Percentiles rank a stretch among this genome's conserved stretches.
Conservation (phyloP, 2,329 filamentous ascomycete species). For the Tolypocladium cylindrosporum region DNA sequence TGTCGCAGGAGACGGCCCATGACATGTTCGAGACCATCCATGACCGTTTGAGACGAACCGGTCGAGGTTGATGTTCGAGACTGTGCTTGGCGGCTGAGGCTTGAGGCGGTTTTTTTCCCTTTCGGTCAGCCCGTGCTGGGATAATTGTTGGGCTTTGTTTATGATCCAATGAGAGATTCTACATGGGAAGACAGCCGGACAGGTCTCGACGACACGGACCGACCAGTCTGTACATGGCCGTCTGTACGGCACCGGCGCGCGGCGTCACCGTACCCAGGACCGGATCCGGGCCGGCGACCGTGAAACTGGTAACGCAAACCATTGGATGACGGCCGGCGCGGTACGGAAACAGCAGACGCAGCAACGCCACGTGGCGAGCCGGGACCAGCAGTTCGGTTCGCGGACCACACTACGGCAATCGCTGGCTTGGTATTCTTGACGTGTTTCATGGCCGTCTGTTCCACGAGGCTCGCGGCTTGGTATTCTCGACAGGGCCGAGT, state of each 20-base stretch:
- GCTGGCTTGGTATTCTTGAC: background rate
- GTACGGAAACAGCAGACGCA: too few species aligned
- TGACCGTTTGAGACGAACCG: background rate
- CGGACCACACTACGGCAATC: background rate
- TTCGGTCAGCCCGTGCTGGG: too few species aligned
- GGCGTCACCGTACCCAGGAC: background rate
- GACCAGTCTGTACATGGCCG: too few species aligned
- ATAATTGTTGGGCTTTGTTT: background rate
- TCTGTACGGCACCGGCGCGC: too few species aligned
- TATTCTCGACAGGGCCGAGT: too few species aligned
- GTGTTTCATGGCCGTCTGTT: background rate
- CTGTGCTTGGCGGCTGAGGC: background rate
- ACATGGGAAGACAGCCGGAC: too few species aligned
- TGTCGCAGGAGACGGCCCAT: background rate
- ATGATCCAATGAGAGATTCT: too few species aligned
- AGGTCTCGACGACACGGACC: too few species aligned
- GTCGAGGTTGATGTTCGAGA: background rate
- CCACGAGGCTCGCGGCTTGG: too few species aligned
- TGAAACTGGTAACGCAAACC: background rate
- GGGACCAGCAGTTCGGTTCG: background rate
- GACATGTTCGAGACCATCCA: background rate
- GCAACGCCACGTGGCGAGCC: background rate
- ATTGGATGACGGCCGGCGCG: background rate
- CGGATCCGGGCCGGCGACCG: background rate
- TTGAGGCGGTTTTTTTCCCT: too few species aligned